Base-by-base conservation (phyloP, 768 basidiomycete genomes). In the Dioszegia aurantiaca region DNA sequence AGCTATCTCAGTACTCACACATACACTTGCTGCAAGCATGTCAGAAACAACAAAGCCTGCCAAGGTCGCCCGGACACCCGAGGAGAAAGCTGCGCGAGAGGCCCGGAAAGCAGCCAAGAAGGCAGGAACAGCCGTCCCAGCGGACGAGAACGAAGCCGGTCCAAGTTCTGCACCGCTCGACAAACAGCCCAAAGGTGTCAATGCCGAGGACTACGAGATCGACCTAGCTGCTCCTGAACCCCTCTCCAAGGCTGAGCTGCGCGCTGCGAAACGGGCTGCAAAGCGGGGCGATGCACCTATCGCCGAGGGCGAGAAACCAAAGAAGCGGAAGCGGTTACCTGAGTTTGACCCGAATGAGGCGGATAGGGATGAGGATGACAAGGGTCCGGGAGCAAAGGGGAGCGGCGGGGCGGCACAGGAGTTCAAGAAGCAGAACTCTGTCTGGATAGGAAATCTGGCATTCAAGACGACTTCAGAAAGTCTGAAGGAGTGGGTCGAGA, bases 371-470 rank as follows among this genome's bases (percentile, higher is more conserved):
- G 57, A 37, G 10, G 30, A 33, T 31, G 19, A 5, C 16, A 23
- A 31, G 31, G 43, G n/a, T n/a, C n/a, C n/a, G n/a, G n/a, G 27
- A 31, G 14, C 33, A 33, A 33, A 37, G 12, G 47, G 4, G 39
- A 44, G 21, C 19, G 39, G 31, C 1, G 31, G 28, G 17, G 56
- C 31, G 10, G 39, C 56, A 48, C 62, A 44, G 39, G 37, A 53
- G 33, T 51, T 60, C 14, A 86, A 85, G 75, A 84, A 87, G 24
- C 84, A 89, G 76, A 85, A 93, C 73, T 93, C 90, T 4, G 81
- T 97, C 45, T 98, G 94, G 94, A 88, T 97, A 28, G 94, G 94
- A 40, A 98, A 98, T 77, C 73, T 98, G 74, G 82, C 88, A 5
- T 98, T 87, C 82, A 88, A 87, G 77, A 97, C 94, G 51, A 88